Conservation (phyloP, 306 rosid genomes). For the Begonia fuchsioides region DNA sequence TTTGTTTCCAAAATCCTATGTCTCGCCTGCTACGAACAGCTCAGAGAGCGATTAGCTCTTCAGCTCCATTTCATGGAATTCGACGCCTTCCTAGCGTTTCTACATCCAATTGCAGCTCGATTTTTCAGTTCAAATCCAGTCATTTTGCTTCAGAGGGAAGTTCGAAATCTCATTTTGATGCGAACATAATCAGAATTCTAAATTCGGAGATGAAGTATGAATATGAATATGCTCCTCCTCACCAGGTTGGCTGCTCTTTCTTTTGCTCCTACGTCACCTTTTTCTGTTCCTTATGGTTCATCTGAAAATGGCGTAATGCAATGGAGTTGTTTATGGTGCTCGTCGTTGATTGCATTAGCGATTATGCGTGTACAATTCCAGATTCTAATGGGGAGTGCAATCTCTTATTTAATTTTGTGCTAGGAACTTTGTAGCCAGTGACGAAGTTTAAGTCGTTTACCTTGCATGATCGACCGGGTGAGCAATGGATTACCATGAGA, state of each 20-base stretch:
- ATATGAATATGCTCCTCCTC: constrained; percentile 44
- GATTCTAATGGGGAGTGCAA: neutral
- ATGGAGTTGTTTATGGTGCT: too few species aligned
- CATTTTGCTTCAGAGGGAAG: constrained; percentile 15
- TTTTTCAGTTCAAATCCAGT: constrained; percentile 10
- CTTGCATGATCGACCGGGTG: constrained; percentile 57
- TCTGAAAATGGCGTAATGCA: too few species aligned
- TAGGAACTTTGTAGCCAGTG: constrained; percentile 30
- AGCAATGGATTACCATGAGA: constrained; percentile 49
- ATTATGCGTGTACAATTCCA: too few species aligned
- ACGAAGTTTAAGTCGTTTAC: constrained; percentile 41
- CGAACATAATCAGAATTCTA: constrained; percentile 55
- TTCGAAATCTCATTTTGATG: constrained; percentile 46
- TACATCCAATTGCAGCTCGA: constrained; percentile 7
- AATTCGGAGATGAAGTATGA: constrained; percentile 48
- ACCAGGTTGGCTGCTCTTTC: constrained; percentile 33
- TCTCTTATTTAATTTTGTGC: constrained; percentile 1
- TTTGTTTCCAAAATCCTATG: constrained; percentile 13
- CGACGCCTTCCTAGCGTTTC: constrained; percentile 1
- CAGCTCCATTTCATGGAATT: neutral
- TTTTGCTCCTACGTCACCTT: neutral
- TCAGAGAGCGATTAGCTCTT: constrained; percentile 13
- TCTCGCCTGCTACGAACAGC: constrained; percentile 29
- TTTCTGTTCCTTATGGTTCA: neutral
- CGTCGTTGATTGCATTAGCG: too few species aligned